A percentile compares a stretch with the other conserved stretches of the same genome.
phyloP scores from a whole-genome alignment of 2,329 filamentous ascomycete genomes.

The Huntiella abstrusa region DNA sequence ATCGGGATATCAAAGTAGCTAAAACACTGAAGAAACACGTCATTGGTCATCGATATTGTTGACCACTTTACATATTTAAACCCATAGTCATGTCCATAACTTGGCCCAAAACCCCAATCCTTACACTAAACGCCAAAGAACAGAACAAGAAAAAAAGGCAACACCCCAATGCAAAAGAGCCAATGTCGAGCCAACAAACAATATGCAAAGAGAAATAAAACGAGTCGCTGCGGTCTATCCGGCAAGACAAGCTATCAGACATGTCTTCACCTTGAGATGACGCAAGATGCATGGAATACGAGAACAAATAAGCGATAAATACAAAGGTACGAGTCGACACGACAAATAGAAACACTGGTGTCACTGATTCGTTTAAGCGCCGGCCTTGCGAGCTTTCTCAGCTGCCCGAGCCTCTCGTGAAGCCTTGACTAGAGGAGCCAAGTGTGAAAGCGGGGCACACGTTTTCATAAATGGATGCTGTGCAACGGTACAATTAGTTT shows the following conservation, averaged over 20 bases:
- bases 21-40: background rate
- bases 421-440: conserved; percentile 72
- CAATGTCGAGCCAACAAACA: too few species aligned
- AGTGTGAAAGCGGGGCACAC: conserved; percentile 54
- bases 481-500: background rate
- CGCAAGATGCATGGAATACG: background rate
- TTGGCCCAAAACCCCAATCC: too few species aligned
- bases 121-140: too few species aligned
- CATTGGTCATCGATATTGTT: background rate
- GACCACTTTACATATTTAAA: background rate
- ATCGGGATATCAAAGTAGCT: background rate
- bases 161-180: too few species aligned
- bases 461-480: conserved; percentile 67
- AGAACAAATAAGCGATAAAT: background rate
- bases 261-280: too few species aligned
- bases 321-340: background rate
- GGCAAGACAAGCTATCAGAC: too few species aligned
- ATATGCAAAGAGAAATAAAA: too few species aligned
- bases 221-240: too few species aligned
- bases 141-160: too few species aligned
- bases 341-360: too few species aligned
- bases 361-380: background rate
- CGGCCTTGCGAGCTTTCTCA: conserved; percentile 55
- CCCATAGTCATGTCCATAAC: background rate
- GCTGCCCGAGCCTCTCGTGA: conserved; percentile 71